Conservation (phyloP, 345 rosid genomes). For the Hibiscus mutabilis region DNA sequence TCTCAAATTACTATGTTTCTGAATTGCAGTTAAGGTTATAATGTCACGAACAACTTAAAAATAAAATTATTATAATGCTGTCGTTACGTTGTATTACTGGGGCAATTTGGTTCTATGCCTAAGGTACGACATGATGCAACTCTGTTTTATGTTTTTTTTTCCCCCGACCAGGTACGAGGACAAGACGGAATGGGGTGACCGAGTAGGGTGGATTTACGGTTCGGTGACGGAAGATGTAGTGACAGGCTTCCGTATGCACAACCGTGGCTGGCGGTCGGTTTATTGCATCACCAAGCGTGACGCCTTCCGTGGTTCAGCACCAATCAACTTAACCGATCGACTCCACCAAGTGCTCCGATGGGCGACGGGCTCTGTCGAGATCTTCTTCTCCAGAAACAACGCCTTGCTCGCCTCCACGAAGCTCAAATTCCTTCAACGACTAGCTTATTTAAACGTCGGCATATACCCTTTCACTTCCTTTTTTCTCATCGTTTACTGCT, state of each 20-base stretch:
- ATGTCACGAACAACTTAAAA: too few relatives aligned
- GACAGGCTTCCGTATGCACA: slow-evolving; percentile 95
- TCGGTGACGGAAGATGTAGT: slow-evolving; percentile 97
- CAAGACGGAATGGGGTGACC: slow-evolving; percentile 96
- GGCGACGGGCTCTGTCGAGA: slow-evolving; percentile 97
- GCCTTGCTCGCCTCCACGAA: slow-evolving; percentile 54
- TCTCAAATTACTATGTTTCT: too few relatives aligned
- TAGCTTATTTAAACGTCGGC: slow-evolving; percentile 85
- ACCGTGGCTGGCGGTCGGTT: slow-evolving; percentile 94
- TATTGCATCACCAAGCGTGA: slow-evolving; percentile 87
- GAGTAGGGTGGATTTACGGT: slow-evolving; percentile 97
- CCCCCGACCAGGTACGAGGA: slow-evolving; percentile 63
- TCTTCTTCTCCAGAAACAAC: slow-evolving; percentile 93
- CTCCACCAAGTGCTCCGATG: slow-evolving; percentile 94
- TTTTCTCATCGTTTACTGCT: slow-evolving; percentile 81
- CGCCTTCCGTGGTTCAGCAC: slow-evolving; percentile 88
- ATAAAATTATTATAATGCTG: too few relatives aligned
- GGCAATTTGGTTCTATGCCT: too few relatives aligned
- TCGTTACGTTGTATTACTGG: too few relatives aligned
- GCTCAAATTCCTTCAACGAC: slow-evolving; percentile 76
- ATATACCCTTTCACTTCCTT: slow-evolving; percentile 88
- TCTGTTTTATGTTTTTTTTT: too few relatives aligned
- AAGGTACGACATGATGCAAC: too few relatives aligned
- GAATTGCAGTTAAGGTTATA: too few relatives aligned
- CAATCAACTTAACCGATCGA: slow-evolving; percentile 85